Evolutionary conservation across 768 basidiomycete genomes (phyloP), one percentile per base, ranked within the genome.

Genomic region (Xerocomellus intermedius): DNA sequence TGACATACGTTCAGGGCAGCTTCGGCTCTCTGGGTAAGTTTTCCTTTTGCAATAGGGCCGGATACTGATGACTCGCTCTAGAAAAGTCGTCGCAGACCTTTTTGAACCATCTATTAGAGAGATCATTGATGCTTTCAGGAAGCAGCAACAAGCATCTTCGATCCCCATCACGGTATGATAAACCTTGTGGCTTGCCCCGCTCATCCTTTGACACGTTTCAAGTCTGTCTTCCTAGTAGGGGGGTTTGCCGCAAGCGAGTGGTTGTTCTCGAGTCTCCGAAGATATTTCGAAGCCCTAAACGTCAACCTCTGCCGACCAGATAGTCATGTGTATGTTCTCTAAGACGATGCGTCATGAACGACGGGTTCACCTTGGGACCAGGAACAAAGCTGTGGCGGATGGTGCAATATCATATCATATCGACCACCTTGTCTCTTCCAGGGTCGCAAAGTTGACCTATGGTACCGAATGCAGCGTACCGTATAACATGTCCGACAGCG

Each of bases 351-450:
- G 24, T 5, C 26, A n/a, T 30, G 2, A 32, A 30, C 5, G 28
- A 41, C 16, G n/a, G 3, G 10, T 62, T 70, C 35, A 72, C 30
- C n/a, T 44, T 17, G 9, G 7, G 37, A 21, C 50, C 48, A 78
- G 77, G 28, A 74, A 72, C 58, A 81, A 75, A 64, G 82, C 80
- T 1, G 82, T 83, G 9, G 79, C 82, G 1, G 79, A 82, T 44
- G 82, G 82, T 2, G 79, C 75, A 6, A 63, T 75, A 26, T 74
- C 70, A 4, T 77, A 64, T 50, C 73, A 67, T 24, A 49, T 84
- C 17, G 78, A 83, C 54, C 77, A 77, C 56, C 75, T 76, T 14
- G 81, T 83, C 6, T 71, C 75, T 7, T 73, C 73, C 5, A 75
- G 82, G 30, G 74, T 83, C 5, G 70, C 81, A 4, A 77, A 74